A percentile compares a stretch with the other conserved stretches of the same genome.
These are phyloP conservation scores for Geotrichum europaeum DNA, from an alignment of 1,139 yeast genomes.

Conservation along the genomic window DNA sequence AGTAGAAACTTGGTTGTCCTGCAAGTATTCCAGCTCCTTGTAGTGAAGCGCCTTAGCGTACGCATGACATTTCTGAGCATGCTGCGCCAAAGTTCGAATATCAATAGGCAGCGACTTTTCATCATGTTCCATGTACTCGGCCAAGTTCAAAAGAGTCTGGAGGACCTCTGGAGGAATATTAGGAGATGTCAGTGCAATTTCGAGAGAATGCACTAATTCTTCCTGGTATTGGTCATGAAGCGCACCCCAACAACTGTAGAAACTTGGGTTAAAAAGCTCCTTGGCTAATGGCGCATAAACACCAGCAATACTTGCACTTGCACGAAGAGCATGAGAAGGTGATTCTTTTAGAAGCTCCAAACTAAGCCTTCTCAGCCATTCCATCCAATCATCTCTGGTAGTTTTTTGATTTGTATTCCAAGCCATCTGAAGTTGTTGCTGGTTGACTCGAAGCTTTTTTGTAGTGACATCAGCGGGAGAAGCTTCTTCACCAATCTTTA, in stretches of 20 bases:
- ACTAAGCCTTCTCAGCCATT: conserved; percentile 86
- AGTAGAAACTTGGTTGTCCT: conserved; percentile 87
- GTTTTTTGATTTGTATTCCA: conserved; percentile 92
- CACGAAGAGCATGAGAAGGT: conserved; percentile 90
- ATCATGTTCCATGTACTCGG: conserved; percentile 97
- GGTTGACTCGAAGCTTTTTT: conserved; percentile 75
- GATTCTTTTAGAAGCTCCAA: conserved; percentile 85
- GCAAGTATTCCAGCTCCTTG: conserved; percentile 89
- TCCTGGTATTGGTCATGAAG: conserved; percentile 88
- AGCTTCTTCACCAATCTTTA: conserved; percentile 49
- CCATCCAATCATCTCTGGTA: conserved; percentile 96
- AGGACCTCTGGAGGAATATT: conserved; percentile 95
- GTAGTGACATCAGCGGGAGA: conserved; percentile 63
- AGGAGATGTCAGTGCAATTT: conserved; percentile 81
- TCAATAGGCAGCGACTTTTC: conserved; percentile 91
- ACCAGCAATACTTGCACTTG: conserved; percentile 86
- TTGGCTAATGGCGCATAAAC: conserved; percentile 85
- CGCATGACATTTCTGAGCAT: conserved; percentile 94
- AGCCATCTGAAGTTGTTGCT: conserved; percentile 66
- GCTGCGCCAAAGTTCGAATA: conserved; percentile 80
- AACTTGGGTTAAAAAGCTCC: conserved; percentile 89
- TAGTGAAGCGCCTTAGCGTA: conserved; percentile 96
- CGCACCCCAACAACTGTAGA: conserved; percentile 95
- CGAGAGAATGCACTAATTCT: conserved; percentile 77
- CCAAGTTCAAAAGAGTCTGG: conserved; percentile 79